A percentile compares a stretch with the other conserved stretches of the same genome.
Conservation (phyloP, 163 green algal genomes). For the Prototheca cutis region DNA sequence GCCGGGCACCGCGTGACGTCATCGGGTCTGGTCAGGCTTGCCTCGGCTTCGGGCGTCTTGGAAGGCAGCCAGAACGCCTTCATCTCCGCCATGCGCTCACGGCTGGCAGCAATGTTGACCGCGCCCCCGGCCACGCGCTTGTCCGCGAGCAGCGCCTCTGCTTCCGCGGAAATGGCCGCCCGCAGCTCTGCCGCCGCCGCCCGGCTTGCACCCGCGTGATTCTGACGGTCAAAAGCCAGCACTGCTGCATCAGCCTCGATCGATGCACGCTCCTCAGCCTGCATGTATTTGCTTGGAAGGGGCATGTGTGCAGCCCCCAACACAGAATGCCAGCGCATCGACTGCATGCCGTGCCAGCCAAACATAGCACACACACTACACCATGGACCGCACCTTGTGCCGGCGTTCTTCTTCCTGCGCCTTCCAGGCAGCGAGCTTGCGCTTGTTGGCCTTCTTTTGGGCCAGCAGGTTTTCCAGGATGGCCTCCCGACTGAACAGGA, state of each 20-base stretch:
- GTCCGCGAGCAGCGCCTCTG: constrained; percentile 36
- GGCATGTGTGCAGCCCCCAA: no score
- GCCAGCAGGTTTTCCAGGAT: constrained; percentile 84
- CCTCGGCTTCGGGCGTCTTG: constrained; percentile 37
- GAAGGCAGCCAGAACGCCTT: constrained; percentile 83
- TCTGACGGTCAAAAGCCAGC: constrained; percentile 81
- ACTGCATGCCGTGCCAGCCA: no score
- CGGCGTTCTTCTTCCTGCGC: constrained; percentile 45
- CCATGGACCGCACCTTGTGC: constrained; percentile 17
- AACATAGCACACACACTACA: background rate
- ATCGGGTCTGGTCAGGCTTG: constrained; percentile 61
- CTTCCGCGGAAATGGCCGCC: constrained; percentile 37
- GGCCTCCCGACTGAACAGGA: constrained; percentile 79
- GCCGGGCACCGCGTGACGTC: constrained; percentile 76
- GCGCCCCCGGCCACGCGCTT: constrained; percentile 36
- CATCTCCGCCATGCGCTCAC: constrained; percentile 67
- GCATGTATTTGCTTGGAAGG: no score
- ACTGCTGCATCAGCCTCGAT: constrained; percentile 58
- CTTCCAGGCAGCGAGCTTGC: constrained; percentile 66
- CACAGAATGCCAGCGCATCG: no score
- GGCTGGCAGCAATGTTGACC: constrained; percentile 64
- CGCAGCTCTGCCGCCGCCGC: constrained; percentile 25
- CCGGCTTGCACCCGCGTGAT: constrained; percentile 71
- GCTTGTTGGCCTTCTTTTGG: constrained; percentile 91
- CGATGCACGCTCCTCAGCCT: constrained; percentile 52